Evolutionary conservation across 164 flowering plant species (phyloP).

Genomic region (Kalanchoe fedtschenkoi): DNA sequence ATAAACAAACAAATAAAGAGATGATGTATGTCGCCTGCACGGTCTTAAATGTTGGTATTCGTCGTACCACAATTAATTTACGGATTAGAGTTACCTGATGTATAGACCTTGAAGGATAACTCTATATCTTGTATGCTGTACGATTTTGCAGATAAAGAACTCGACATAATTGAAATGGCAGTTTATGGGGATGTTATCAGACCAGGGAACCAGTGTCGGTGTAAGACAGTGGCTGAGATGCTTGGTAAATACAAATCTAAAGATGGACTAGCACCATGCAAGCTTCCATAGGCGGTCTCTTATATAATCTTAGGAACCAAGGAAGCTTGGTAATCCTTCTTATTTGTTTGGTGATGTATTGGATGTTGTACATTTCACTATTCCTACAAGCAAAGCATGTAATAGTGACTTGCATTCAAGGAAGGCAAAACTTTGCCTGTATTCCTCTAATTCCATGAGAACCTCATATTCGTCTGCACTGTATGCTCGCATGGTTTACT

Average conservation of each 20-base stretch:
- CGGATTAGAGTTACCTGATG: not conserved
- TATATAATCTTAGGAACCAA: not conserved
- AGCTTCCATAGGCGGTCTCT: slow-evolving; percentile 37
- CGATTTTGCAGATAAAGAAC: slow-evolving; percentile 62
- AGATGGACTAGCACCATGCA: slow-evolving; percentile 52
- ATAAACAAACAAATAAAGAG: too few relatives aligned
- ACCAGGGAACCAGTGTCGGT: slow-evolving; percentile 87
- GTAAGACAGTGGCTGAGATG: slow-evolving; percentile 88
- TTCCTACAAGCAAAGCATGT: not conserved
- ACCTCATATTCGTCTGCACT: not conserved
- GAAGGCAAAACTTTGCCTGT: not conserved
- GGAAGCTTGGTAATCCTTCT: not conserved
- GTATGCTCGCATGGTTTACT: not conserved
- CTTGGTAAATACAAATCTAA: slow-evolving; percentile 72
- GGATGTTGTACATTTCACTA: not conserved
- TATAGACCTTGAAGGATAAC: not conserved
- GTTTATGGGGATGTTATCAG: slow-evolving; percentile 93
- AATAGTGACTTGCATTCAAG: not conserved
- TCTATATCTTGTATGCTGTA: not conserved
- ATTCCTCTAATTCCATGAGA: not conserved
- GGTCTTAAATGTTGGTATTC: not conserved
- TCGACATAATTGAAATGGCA: slow-evolving; percentile 94
- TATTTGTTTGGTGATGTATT: not conserved
- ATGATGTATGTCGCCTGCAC: too few relatives aligned
- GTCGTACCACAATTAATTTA: not conserved